Evolutionary conservation across 2,329 filamentous ascomycete genomes (phyloP).

Genomic region (Beauveria brongniartii): DNA sequence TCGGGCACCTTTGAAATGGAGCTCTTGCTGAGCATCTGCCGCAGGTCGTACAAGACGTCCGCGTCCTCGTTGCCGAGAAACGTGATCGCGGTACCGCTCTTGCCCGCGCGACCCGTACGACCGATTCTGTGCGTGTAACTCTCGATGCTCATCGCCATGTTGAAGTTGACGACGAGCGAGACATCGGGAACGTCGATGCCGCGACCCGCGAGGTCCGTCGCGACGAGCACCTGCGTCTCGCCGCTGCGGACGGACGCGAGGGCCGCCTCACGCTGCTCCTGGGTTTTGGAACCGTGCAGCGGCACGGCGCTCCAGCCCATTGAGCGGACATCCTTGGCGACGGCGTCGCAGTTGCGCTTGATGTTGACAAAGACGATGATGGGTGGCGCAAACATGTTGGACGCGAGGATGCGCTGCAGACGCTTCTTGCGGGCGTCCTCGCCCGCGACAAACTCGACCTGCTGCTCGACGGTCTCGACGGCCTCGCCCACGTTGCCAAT

Average conservation of each 20-base stretch:
- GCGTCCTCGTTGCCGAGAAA: constrained; percentile 87
- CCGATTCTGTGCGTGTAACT: constrained; percentile 95
- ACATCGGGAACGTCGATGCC: constrained; percentile 98
- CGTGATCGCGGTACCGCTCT: constrained; percentile 91
- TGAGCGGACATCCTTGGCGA: constrained; percentile 86
- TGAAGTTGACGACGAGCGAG: constrained; percentile 93
- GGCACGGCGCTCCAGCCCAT: constrained; percentile 90
- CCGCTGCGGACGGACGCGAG: constrained; percentile 77
- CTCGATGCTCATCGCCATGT: constrained; percentile 92
- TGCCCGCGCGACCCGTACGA: constrained; percentile 93
- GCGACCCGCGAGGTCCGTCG: constrained; percentile 89
- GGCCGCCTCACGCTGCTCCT: constrained; percentile 94
- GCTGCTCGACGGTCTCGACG: constrained; percentile 95
- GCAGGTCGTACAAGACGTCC: constrained; percentile 88
- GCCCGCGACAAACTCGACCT: constrained; percentile 81
- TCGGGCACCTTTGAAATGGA: constrained; percentile 83
- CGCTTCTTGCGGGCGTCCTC: constrained; percentile 97
- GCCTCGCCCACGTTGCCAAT: constrained; percentile 94
- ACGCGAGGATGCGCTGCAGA: constrained; percentile 79
- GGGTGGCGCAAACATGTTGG: constrained; percentile 71
- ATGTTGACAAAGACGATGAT: constrained; percentile 99
- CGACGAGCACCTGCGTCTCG: constrained; percentile 78
- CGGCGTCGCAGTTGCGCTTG: constrained; percentile 95
- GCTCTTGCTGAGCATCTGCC: constrained; percentile 91
- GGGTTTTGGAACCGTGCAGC: constrained; percentile 90